Conservation (phyloP, 768 basidiomycete species). For the Boletus pseudo-olivaceus region DNA sequence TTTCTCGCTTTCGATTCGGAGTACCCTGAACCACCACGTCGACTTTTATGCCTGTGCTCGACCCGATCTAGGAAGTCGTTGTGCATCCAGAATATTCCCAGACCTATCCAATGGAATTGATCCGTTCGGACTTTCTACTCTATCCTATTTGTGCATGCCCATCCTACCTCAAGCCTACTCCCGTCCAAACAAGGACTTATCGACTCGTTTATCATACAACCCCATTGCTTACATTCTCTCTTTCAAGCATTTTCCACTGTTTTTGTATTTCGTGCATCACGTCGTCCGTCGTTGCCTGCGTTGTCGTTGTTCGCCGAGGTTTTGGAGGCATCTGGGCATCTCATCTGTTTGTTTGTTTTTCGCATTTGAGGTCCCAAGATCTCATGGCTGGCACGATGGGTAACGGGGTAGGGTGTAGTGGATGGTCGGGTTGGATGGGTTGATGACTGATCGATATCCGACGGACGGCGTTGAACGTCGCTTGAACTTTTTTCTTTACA, state of each 20-base stretch:
- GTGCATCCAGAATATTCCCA: slow-evolving; percentile 27
- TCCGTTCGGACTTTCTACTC: slow-evolving; percentile 20
- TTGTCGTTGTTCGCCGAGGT: slow-evolving; percentile 3
- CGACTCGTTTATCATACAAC: slow-evolving; percentile 30
- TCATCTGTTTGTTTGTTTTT: slow-evolving; percentile 4
- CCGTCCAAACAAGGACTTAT: slow-evolving; percentile 22
- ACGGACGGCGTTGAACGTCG: slow-evolving; percentile 15
- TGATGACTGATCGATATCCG: slow-evolving; percentile 2
- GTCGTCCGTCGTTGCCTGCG: slow-evolving; percentile 6
- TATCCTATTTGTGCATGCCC: slow-evolving; percentile 24
- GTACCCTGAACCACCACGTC: slow-evolving; percentile 4
- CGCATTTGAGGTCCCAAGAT: neutral
- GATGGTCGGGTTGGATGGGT: neutral
- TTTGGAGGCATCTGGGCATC: neutral
- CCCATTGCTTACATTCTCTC: slow-evolving; percentile 27
- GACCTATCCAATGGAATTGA: slow-evolving; percentile 15
- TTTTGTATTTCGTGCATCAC: slow-evolving; percentile 13
- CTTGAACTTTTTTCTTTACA: slow-evolving; percentile 15
- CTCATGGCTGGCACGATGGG: neutral
- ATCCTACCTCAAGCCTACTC: slow-evolving; percentile 21
- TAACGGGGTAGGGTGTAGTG: neutral
- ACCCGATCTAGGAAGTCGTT: slow-evolving; percentile 25
- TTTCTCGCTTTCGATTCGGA: slow-evolving; percentile 1
- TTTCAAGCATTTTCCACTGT: slow-evolving; percentile 13
- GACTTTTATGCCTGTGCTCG: slow-evolving; percentile 5